A percentile compares a stretch with the other conserved stretches of the same genome.
phyloP scores from a whole-genome alignment of 2,329 filamentous ascomycete species.

The Mollisiaceae sp. region DNA sequence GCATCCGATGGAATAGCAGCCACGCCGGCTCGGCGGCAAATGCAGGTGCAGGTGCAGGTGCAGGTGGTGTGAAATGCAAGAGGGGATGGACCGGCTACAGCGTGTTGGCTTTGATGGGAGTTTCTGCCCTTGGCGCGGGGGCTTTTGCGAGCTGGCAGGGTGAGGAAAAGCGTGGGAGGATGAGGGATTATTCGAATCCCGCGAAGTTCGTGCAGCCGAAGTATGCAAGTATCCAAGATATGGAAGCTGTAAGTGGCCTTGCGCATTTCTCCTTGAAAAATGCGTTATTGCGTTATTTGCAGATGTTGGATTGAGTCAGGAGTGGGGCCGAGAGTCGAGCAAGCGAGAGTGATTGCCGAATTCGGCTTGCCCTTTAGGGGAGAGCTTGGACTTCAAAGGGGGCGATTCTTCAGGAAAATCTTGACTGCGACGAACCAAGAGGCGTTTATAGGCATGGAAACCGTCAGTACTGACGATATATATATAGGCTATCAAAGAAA shows the following conservation, averaged over 20 bases:
- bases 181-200: conserved; percentile 39
- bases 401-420: background rate
- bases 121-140: conserved; percentile 30
- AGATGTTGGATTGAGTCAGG: no score
- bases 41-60: background rate
- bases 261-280: conserved; percentile 2
- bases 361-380: background rate
- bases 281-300: no score
- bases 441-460: no score
- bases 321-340: background rate
- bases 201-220: conserved; percentile 38
- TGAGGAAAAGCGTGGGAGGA: conserved; percentile 20
- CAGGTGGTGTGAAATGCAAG: background rate
- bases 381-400: background rate
- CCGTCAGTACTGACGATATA: background rate
- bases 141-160: conserved; percentile 26
- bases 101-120: conserved; percentile 35
- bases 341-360: conserved; percentile 11
- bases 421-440: background rate
- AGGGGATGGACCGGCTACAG: conserved; percentile 35
- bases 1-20: conserved; percentile 26
- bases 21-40: background rate
- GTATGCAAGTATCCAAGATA: conserved; percentile 55
- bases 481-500: conserved; percentile 58
- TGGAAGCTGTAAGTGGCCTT: conserved; percentile 52